These are phyloP conservation scores for Saksenaea vasiformis DNA, from an alignment of 371 early-diverging fungal genomes.

Conservation along the genomic window DNA sequence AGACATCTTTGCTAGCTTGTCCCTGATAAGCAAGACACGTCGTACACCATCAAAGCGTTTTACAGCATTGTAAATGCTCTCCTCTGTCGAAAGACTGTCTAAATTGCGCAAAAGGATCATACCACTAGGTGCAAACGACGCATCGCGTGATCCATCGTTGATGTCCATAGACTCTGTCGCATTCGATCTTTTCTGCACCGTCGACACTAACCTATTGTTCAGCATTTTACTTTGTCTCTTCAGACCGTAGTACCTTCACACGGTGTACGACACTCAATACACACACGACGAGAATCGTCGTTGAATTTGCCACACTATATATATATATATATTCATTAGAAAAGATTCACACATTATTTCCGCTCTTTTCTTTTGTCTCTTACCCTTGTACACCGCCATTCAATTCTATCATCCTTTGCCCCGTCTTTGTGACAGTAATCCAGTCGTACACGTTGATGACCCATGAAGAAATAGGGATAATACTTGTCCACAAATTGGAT, in stretches of 20 bases:
- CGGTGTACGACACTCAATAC: constrained; percentile 40
- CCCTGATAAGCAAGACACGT: constrained; percentile 49
- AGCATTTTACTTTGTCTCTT: neutral
- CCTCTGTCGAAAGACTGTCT: constrained; percentile 58
- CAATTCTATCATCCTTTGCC: constrained; percentile 39
- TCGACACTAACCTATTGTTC: constrained; percentile 14
- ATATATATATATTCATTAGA: too few species aligned
- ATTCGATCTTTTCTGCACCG: constrained; percentile 32
- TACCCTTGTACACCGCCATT: constrained; percentile 61
- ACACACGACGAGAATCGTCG: constrained; percentile 34
- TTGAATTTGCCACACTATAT: constrained; percentile 43
- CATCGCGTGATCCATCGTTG: constrained; percentile 58
- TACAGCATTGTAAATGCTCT: constrained; percentile 40
- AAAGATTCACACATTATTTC: too few species aligned
- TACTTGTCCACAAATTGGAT: constrained; percentile 58
- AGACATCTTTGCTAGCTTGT: constrained; percentile 55
- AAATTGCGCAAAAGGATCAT: constrained; percentile 53
- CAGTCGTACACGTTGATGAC: constrained; percentile 48
- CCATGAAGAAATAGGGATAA: constrained; percentile 46
- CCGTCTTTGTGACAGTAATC: constrained; percentile 55
- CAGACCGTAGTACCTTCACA: constrained; percentile 22
- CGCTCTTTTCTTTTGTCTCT: neutral
- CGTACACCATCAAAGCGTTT: constrained; percentile 27
- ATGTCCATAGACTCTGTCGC: constrained; percentile 37
- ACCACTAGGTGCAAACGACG: constrained; percentile 34